Evolutionary conservation across 2,329 filamentous ascomycete genomes (phyloP).

Genomic region (Tolypocladium album): DNA sequence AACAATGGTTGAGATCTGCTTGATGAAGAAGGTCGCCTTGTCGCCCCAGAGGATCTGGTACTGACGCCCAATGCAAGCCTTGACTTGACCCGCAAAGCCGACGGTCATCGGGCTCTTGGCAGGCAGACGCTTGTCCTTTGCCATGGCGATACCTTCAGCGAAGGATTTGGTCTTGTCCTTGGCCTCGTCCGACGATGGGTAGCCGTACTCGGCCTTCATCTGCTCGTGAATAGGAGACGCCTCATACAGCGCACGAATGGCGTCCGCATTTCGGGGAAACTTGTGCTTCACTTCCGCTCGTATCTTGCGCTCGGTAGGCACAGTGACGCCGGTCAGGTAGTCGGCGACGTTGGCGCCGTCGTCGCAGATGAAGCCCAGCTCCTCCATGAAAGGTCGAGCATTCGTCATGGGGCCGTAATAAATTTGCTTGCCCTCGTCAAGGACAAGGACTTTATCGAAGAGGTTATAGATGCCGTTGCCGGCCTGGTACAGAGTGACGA

Average conservation of each 20-base stretch:
- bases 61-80: constrained; percentile 44
- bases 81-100: constrained; percentile 43
- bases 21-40: constrained; percentile 52
- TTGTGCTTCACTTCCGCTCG: constrained; percentile 23
- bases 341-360: constrained; percentile 55
- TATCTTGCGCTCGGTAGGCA: constrained; percentile 58
- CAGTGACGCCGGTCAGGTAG: constrained; percentile 54
- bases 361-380: constrained; percentile 50
- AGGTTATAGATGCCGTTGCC: constrained; percentile 59
- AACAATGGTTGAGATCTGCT: constrained; percentile 44
- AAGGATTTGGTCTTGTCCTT: constrained; percentile 42
- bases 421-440: constrained; percentile 55
- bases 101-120: constrained; percentile 46
- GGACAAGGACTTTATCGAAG: constrained; percentile 60
- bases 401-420: constrained; percentile 51
- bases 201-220: constrained; percentile 47
- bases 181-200: constrained; percentile 38
- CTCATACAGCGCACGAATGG: constrained; percentile 38
- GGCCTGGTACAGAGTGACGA: constrained; percentile 59
- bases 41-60: constrained; percentile 58
- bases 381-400: constrained; percentile 54
- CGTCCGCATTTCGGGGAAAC: constrained; percentile 33
- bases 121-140: constrained; percentile 44
- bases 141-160: constrained; percentile 35
- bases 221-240: constrained; percentile 34